These are phyloP conservation scores for Kwoniella sp. DNA, from an alignment of 768 basidiomycete genomes.

Conservation along the genomic window DNA sequence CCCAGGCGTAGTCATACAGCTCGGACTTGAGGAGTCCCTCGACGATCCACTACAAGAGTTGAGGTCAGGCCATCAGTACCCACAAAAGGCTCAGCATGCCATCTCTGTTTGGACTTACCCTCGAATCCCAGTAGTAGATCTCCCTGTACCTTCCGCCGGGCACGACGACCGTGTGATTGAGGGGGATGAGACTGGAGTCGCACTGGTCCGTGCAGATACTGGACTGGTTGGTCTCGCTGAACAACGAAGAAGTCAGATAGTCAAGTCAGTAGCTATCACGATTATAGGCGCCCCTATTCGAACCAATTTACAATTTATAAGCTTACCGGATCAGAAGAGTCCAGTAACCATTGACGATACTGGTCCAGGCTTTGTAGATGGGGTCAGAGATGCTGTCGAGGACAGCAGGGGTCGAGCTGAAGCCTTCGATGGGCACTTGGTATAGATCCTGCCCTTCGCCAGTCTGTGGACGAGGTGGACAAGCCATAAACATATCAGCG, in stretches of 20 bases:
- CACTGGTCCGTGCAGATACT: constrained; percentile 69
- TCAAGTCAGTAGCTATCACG: neutral
- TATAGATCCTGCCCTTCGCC: constrained; percentile 86
- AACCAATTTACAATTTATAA: neutral
- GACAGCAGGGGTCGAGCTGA: constrained; percentile 68
- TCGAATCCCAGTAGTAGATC: constrained; percentile 55
- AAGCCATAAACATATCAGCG: neutral
- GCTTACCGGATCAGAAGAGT: constrained; percentile 65
- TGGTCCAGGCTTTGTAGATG: constrained; percentile 70
- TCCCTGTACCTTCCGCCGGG: constrained; percentile 75
- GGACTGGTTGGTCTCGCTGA: constrained; percentile 68
- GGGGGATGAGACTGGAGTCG: constrained; percentile 81
- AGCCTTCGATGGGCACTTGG: constrained; percentile 65
- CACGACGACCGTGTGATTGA: constrained; percentile 88
- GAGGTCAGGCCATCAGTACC: too few relatives aligned
- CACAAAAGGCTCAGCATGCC: too few relatives aligned
- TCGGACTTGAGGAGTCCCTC: constrained; percentile 83
- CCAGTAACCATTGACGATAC: constrained; percentile 87
- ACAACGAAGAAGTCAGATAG: neutral
- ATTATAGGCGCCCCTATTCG: neutral
- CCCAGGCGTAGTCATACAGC: constrained; percentile 71
- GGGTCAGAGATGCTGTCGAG: constrained; percentile 71
- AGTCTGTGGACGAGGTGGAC: constrained; percentile 53
- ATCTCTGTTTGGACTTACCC: constrained; percentile 7
- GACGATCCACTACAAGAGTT: constrained; percentile 46